A percentile compares a stretch with the other conserved stretches of the same genome.
These are phyloP conservation scores for Ustilago tritici DNA, from an alignment of 1,284 basidiomycete species.

Conservation along the genomic window DNA sequence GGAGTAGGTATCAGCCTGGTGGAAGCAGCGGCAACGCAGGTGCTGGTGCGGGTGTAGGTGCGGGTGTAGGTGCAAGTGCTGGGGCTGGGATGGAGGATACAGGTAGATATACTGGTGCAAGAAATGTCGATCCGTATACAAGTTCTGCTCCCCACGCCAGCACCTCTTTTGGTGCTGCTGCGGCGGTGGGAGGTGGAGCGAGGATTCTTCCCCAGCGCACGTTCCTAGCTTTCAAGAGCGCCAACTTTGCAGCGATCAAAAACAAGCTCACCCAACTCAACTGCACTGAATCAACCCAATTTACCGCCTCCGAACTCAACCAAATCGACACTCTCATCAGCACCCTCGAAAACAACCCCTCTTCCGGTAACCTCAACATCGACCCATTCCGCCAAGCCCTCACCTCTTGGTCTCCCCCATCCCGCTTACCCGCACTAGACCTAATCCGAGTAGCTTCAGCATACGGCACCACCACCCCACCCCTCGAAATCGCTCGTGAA, in stretches of 20 bases:
- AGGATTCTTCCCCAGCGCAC: constrained; percentile 56
- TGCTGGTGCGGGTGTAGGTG: constrained; percentile 45
- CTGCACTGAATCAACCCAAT: constrained; percentile 74
- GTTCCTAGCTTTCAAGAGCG: constrained; percentile 82
- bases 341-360: constrained; percentile 72
- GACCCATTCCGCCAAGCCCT: constrained; percentile 73
- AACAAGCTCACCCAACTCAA: constrained; percentile 86
- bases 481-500: constrained; percentile 75
- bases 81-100: constrained; percentile 61
- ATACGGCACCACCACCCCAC: constrained; percentile 72
- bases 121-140: constrained; percentile 56
- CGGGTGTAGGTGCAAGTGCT: constrained; percentile 57
- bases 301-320: constrained; percentile 78
- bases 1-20: constrained; percentile 75
- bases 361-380: constrained; percentile 28
- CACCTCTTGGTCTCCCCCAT: constrained; percentile 81
- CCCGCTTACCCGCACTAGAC: constrained; percentile 92
- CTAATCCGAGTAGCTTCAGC: constrained; percentile 82
- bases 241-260: constrained; percentile 87
- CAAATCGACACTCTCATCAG: constrained; percentile 78
- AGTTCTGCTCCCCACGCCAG: constrained; percentile 52
- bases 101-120: constrained; percentile 71
- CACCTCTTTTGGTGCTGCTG: constrained; percentile 22
- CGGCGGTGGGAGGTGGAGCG: constrained; percentile 55
- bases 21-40: constrained; percentile 33